Evolutionary conservation across 2,329 filamentous ascomycete genomes (phyloP), one percentile per base, ranked within the genome.

Genomic region (Aureobasidium sp.): DNA sequence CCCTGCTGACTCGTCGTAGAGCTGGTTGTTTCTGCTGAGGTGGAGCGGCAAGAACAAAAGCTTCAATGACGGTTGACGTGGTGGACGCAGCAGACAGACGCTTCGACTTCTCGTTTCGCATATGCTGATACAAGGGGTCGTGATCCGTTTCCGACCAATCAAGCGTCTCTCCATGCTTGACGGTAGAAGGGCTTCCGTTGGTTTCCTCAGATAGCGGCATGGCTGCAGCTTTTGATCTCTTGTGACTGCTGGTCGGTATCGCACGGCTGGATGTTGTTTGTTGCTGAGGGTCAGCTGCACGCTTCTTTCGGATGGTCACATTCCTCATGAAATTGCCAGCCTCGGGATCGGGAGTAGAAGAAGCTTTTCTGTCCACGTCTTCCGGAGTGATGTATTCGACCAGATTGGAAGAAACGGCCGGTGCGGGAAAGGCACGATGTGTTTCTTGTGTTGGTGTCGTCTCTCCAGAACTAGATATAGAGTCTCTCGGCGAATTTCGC

Each of bases 1-100:
- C 79, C 69, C 79, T 83, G 47, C 77, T 78, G 6, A 77, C 78
- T 66, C 84, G 81, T 54, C 82, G 78, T 54, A 84, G 69, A 1
- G 74, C 77, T 29, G 57, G 60, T 40, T 62, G 58, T 42, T 71
- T 73, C 38, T 74, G 71, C 62, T 74, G 75, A 40, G 75, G 77
- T 4, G 78, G 77, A 17, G 75, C 75, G 19, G 80, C 74, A 46
- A 83, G 75, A 31, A 84, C 80, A 67, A 81, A 74, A 13, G 79
- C 81, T 70, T 82, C 74, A 8, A 76, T 80, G 17, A 84, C 73
- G 0, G 80, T 81, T 6, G 81, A 84, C 11, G 77, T 74, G 23
- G 76, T 76, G 2, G 82, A 84, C 2, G 77, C 69, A 17, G 69
- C 75, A 15, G 82, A 84, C 21, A 77, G 70, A 45, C 81, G 75